Percentiles rank a stretch among this genome's conserved stretches.
These are phyloP conservation scores for Yamadazyma ubonensis DNA, from an alignment of 805 yeast genomes.

Conservation along the genomic window DNA sequence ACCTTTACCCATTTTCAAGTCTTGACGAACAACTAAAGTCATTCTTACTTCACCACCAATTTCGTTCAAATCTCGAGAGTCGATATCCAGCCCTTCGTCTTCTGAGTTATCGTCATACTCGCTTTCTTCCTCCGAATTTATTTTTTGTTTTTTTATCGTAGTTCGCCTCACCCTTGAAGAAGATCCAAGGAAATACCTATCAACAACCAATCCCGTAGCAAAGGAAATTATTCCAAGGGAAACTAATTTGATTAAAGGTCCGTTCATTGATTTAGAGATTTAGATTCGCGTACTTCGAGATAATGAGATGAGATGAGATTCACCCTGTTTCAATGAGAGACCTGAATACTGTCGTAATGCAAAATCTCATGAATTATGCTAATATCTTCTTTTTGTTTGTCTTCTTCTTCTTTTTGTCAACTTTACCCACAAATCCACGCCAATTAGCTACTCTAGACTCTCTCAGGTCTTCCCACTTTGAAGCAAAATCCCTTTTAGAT, in stretches of 20 bases:
- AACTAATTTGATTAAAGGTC: slow-evolving; percentile 9
- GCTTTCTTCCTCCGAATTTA: not conserved
- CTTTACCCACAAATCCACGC: slow-evolving; percentile 48
- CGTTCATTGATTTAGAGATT: not conserved
- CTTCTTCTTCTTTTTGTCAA: slow-evolving; percentile 46
- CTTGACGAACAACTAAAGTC: slow-evolving; percentile 87
- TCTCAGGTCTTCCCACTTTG: slow-evolving; percentile 60
- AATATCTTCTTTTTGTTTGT: slow-evolving; percentile 38
- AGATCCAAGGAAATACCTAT: too few species aligned
- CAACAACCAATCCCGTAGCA: slow-evolving; percentile 22
- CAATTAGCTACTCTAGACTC: slow-evolving; percentile 59
- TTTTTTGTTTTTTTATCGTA: not conserved
- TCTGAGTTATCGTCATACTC: slow-evolving; percentile 44
- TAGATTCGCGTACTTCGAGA: slow-evolving; percentile 1
- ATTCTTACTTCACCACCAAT: slow-evolving; percentile 79
- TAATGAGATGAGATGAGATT: too few species aligned
- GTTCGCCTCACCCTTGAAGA: not conserved
- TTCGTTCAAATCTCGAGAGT: slow-evolving; percentile 59
- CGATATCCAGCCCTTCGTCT: slow-evolving; percentile 53
- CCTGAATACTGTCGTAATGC: too few species aligned
- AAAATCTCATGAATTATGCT: too few species aligned
- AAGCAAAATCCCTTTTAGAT: slow-evolving; percentile 41
- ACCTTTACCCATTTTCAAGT: slow-evolving; percentile 89
- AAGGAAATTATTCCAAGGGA: slow-evolving; percentile 2
- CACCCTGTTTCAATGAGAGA: too few species aligned